A percentile compares a stretch with the other conserved stretches of the same genome.
Evolutionary conservation across 2,329 filamentous ascomycete genomes (phyloP).

Genomic region (Colletotrichum sidae): DNA sequence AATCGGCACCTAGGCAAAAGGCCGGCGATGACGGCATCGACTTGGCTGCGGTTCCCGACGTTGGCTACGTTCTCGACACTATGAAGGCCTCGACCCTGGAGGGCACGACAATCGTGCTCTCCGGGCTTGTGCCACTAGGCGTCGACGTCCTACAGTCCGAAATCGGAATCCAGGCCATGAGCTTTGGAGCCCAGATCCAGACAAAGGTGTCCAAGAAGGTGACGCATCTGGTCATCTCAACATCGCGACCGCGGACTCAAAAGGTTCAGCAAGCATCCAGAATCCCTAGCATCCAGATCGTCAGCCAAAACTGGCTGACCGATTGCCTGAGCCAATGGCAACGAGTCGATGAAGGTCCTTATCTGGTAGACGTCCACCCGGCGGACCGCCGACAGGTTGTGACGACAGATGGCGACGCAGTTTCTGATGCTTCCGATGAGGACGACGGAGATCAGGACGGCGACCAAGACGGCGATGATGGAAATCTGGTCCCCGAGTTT

Average conservation of each 20-base stretch:
- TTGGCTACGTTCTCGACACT: constrained; percentile 83
- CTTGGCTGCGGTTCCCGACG: constrained; percentile 77
- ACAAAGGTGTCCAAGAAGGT: constrained; percentile 70
- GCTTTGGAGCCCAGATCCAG: constrained; percentile 79
- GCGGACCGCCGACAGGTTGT: constrained; percentile 65
- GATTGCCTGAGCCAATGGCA: constrained; percentile 88
- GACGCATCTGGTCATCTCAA: constrained; percentile 80
- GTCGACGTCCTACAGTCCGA: constrained; percentile 84
- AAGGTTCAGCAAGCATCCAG: constrained; percentile 91
- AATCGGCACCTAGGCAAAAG: constrained; percentile 31
- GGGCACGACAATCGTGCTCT: constrained; percentile 85
- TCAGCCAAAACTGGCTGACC: constrained; percentile 89
- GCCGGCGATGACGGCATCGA: constrained; percentile 57
- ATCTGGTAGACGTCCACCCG: constrained; percentile 80
- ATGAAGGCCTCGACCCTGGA: constrained; percentile 83
- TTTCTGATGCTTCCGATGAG: constrained; percentile 42
- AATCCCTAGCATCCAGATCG: constrained; percentile 86
- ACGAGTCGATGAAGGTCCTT: constrained; percentile 81
- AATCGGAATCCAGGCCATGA: constrained; percentile 86
- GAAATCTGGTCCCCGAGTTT: constrained; percentile 63
- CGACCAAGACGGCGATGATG: constrained; percentile 54
- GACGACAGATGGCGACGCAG: constrained; percentile 42
- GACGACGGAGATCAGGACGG: constrained; percentile 49
- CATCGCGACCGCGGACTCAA: constrained; percentile 80
- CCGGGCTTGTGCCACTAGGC: constrained; percentile 87